These are phyloP conservation scores for Pistacia vera DNA, from an alignment of 345 rosid genomes.

Conservation along the genomic window DNA sequence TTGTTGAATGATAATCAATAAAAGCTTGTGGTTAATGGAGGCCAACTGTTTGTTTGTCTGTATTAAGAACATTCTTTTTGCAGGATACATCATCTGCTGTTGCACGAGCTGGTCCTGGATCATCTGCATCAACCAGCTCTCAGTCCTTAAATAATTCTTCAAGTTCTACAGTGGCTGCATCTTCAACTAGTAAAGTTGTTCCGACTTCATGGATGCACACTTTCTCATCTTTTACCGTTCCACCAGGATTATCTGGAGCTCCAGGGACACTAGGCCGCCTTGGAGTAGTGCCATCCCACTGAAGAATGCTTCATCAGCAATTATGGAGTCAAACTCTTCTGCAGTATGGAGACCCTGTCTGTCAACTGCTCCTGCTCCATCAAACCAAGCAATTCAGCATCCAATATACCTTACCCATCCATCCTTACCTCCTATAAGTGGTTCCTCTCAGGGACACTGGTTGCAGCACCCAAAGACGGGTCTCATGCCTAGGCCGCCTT, in stretches of 20 bases:
- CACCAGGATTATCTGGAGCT: constrained; percentile 41
- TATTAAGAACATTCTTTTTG: constrained; percentile 20
- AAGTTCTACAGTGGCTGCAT: constrained; percentile 29
- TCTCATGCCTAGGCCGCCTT: neutral
- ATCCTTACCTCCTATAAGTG: too few relatives aligned
- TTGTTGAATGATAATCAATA: neutral
- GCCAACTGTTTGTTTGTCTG: neutral
- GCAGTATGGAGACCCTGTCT: constrained; percentile 42
- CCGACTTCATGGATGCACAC: constrained; percentile 37
- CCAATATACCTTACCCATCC: constrained; percentile 58
- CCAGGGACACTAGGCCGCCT: constrained; percentile 41
- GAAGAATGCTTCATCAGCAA: too few relatives aligned
- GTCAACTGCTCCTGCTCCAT: constrained; percentile 39
- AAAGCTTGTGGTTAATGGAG: neutral
- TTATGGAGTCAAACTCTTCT: too few relatives aligned
- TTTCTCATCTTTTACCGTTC: constrained; percentile 39
- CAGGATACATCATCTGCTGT: constrained; percentile 29
- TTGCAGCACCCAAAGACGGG: too few relatives aligned
- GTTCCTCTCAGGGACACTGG: too few relatives aligned
- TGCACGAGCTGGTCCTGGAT: neutral
- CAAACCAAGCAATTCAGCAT: constrained; percentile 53
- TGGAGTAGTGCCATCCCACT: constrained; percentile 33
- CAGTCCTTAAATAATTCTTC: constrained; percentile 41
- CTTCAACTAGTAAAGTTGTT: constrained; percentile 32
- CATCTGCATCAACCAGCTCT: constrained; percentile 35